Evolutionary conservation across 2,329 filamentous ascomycete species (phyloP).

Genomic region (Aspergillus ochraceoroseus): DNA sequence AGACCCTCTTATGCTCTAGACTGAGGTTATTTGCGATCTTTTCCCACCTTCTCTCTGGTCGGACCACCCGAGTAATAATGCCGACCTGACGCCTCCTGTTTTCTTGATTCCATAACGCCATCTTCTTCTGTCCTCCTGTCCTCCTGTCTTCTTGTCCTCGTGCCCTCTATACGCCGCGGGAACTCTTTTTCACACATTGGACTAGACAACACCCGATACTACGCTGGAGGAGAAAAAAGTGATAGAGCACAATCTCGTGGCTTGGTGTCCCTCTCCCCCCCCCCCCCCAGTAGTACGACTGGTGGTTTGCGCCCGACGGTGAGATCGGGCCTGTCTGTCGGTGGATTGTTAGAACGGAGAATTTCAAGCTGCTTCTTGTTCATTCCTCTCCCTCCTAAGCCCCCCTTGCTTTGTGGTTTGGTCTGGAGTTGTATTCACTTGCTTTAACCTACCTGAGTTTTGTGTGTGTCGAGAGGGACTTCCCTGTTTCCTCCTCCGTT

Average conservation of each 20-base stretch:
- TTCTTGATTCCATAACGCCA: conserved; percentile 15
- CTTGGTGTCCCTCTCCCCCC: conserved; percentile 1
- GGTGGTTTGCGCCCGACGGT: conserved; percentile 22
- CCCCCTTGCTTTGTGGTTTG: conserved; percentile 17
- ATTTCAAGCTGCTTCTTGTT: conserved; percentile 16
- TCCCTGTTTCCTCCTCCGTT: conserved; percentile 5
- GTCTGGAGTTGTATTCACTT: background rate
- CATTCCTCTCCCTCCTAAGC: conserved; percentile 11
- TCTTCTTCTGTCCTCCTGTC: conserved; percentile 1
- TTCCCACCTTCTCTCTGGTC: conserved; percentile 1
- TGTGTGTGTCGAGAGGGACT: conserved; percentile 5
- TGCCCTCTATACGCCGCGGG: too few relatives aligned
- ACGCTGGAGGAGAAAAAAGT: conserved; percentile 4
- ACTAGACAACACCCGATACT: background rate
- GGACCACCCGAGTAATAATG: conserved; percentile 19
- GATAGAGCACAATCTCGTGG: conserved; percentile 8
- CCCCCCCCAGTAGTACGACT: conserved; percentile 1
- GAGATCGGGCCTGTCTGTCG: conserved; percentile 16
- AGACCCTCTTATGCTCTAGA: background rate
- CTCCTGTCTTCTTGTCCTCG: conserved; percentile 8
- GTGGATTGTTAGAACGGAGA: conserved; percentile 20
- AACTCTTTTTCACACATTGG: too few relatives aligned
- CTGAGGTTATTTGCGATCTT: background rate
- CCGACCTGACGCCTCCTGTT: conserved; percentile 16
- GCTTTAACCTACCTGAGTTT: conserved; percentile 4